Percentiles rank a stretch among this genome's conserved stretches.
phyloP scores from a whole-genome alignment of 139 green algal species.

The Astrephomene gubernaculifera region DNA sequence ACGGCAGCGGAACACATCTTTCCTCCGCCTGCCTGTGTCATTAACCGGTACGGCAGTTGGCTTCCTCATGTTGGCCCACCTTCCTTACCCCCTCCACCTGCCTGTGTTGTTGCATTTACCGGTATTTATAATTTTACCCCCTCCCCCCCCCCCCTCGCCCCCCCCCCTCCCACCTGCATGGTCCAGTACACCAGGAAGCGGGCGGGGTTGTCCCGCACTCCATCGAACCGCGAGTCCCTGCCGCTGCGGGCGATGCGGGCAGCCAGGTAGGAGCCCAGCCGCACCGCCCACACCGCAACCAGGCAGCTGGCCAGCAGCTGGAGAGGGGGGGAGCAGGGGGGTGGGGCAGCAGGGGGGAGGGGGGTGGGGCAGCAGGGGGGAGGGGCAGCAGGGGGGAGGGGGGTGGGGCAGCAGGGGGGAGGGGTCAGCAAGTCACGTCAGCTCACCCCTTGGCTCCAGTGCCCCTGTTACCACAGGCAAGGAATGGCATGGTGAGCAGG shows the following conservation, averaged over 20 bases:
- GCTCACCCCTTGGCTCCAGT: too few species aligned
- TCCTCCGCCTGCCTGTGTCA: too few species aligned
- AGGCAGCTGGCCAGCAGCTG: slow-evolving; percentile 71
- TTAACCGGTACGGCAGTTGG: too few species aligned
- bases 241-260: slow-evolving; percentile 74
- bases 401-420: neutral
- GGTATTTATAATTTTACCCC: neutral
- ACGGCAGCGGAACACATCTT: neutral
- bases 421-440: too few species aligned
- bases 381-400: neutral
- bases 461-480: neutral
- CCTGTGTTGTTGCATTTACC: neutral
- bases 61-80: too few species aligned
- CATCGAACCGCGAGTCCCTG: slow-evolving; percentile 85
- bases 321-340: neutral
- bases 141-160: neutral
- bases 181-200: slow-evolving; percentile 77
- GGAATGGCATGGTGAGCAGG: neutral
- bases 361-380: neutral
- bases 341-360: neutral
- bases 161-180: slow-evolving; percentile 65
- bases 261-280: slow-evolving; percentile 84
- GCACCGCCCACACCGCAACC: slow-evolving; percentile 77
- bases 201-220: slow-evolving; percentile 75
- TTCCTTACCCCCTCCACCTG: neutral